A percentile compares a stretch with the other conserved stretches of the same genome.
These are phyloP conservation scores for Moesziomyces antarcticus DNA, from an alignment of 1,284 basidiomycete genomes.

Conservation along the genomic window DNA sequence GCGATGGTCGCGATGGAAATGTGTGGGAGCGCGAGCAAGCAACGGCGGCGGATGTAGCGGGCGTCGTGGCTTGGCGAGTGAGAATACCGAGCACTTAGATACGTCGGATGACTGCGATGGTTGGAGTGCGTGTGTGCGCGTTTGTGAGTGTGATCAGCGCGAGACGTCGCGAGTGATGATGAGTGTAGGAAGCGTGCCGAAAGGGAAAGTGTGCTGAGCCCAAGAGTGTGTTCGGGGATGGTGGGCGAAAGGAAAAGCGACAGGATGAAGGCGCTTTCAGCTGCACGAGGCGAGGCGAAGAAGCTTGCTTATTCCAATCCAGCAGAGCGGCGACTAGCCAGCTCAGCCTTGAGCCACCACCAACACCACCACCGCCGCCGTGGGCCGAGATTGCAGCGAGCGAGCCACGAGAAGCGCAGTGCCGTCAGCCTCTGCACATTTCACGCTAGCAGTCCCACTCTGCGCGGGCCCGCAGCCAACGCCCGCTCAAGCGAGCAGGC, in stretches of 20 bases:
- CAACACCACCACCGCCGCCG: too few relatives aligned
- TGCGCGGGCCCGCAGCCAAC: not conserved
- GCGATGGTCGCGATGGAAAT: too few relatives aligned
- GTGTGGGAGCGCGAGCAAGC: too few relatives aligned
- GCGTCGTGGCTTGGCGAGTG: not conserved
- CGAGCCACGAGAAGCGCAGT: not conserved
- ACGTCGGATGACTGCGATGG: not conserved
- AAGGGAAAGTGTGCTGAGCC: not conserved
- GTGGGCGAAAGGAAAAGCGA: not conserved
- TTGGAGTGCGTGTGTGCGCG: not conserved
- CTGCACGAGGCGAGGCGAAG: not conserved
- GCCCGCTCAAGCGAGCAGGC: too few relatives aligned
- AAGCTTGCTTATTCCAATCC: not conserved
- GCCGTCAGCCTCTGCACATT: not conserved
- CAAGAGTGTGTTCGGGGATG: conserved; percentile 2
- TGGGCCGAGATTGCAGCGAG: not conserved
- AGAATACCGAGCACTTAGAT: not conserved
- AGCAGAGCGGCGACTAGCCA: not conserved
- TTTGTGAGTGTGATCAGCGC: not conserved
- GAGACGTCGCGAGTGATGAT: conserved; percentile 7
- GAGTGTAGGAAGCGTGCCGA: conserved; percentile 41
- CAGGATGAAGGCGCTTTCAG: not conserved
- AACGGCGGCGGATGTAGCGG: not conserved
- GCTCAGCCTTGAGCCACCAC: not conserved
- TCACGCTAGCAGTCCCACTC: not conserved